Conservation (phyloP, 2,329 filamentous ascomycete species). For the Eurotiales sp. region DNA sequence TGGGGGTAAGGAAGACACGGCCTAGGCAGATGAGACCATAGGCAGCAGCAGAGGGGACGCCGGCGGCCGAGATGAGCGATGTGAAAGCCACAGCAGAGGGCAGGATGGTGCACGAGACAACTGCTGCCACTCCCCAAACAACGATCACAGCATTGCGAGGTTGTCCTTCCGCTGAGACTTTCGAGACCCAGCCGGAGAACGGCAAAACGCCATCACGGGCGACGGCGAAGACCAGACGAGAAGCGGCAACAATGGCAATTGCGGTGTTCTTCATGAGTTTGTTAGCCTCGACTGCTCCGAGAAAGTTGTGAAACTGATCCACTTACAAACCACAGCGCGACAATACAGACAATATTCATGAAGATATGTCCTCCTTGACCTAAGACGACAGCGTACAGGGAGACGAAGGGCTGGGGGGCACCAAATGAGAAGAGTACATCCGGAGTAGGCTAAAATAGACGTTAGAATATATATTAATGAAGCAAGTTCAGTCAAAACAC, state of each 20-base stretch:
- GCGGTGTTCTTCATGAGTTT: conserved; percentile 50
- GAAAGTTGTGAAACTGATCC: background rate
- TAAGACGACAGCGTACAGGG: conserved; percentile 55
- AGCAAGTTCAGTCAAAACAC: background rate
- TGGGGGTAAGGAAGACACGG: conserved; percentile 47
- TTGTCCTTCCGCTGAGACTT: conserved; percentile 52
- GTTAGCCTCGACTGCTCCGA: conserved; percentile 12
- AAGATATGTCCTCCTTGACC: conserved; percentile 56
- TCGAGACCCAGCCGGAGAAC: conserved; percentile 56
- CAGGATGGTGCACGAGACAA: conserved; percentile 58
- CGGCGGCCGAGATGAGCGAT: conserved; percentile 52
- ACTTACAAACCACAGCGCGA: conserved; percentile 50
- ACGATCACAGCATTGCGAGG: conserved; percentile 59
- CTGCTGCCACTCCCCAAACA: conserved; percentile 52
- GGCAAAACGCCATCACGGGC: conserved; percentile 60
- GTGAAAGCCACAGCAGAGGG: conserved; percentile 54
- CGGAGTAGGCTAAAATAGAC: conserved; percentile 44
- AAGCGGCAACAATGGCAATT: conserved; percentile 57
- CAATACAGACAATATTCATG: conserved; percentile 58
- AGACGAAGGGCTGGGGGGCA: conserved; percentile 57
- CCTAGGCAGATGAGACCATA: conserved; percentile 52
- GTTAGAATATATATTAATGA: conserved; percentile 13
- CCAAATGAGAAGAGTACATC: conserved; percentile 52
- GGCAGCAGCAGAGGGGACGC: conserved; percentile 51
- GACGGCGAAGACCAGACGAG: conserved; percentile 60